A percentile compares a stretch with the other conserved stretches of the same genome.
phyloP scores from a whole-genome alignment of 371 early-diverging fungal species.

The Sporodiniella umbellata region DNA sequence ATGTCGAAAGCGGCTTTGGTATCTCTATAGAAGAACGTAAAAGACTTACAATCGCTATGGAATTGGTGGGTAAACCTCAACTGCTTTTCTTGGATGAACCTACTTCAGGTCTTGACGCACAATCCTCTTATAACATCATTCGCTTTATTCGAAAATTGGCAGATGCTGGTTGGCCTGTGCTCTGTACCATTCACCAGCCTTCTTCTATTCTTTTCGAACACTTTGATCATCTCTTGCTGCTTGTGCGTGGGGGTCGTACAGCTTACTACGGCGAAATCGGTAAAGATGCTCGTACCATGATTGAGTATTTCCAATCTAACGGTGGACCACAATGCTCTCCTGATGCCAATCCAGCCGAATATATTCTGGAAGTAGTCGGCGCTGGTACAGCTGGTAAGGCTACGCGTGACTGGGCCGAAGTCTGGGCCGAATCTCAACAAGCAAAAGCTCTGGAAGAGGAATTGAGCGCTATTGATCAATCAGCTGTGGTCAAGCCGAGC shows the following conservation, averaged over 20 bases:
- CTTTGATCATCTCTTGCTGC: constrained; percentile 62
- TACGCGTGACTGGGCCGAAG: constrained; percentile 47
- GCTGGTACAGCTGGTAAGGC: constrained; percentile 43
- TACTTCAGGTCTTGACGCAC: constrained; percentile 68
- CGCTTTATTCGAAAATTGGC: constrained; percentile 59
- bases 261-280: constrained; percentile 63
- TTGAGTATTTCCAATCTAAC: constrained; percentile 51
- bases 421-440: constrained; percentile 40
- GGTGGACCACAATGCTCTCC: constrained; percentile 49
- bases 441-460: constrained; percentile 16
- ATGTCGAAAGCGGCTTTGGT: constrained; percentile 37
- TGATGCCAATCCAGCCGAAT: constrained; percentile 36
- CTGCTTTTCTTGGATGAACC: constrained; percentile 80
- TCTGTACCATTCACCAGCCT: constrained; percentile 70
- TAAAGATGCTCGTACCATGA: constrained; percentile 38
- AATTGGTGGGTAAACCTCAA: constrained; percentile 73
- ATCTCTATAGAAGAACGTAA: constrained; percentile 63
- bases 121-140: constrained; percentile 67
- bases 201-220: constrained; percentile 57
- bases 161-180: constrained; percentile 51
- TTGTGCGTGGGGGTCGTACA: constrained; percentile 63
- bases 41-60: constrained; percentile 62
- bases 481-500: constrained; percentile 4
- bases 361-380: constrained; percentile 45
- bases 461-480: constrained; percentile 9